Base-by-base conservation (phyloP, 768 basidiomycete genomes). In the Peribolospora kevripleyi region DNA sequence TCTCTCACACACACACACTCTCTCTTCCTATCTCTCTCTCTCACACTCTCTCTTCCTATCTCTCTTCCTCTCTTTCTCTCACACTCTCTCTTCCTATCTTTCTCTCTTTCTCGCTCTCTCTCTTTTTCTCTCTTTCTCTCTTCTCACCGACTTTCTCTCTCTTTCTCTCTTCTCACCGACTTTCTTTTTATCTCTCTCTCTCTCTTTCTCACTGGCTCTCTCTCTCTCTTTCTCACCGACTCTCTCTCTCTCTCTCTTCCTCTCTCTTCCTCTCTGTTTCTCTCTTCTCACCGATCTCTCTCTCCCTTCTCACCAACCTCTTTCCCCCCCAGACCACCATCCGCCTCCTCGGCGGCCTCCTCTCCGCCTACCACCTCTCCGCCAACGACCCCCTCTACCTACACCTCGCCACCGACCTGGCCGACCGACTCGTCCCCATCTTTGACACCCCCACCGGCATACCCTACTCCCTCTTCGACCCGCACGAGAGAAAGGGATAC, bases 341-440 rank as follows among this genome's bases (percentile, higher is more conserved):
- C 53, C 79, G 90, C 36, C 76, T 91, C 1, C 72, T 97, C 3
- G 90, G 91, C 7, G 91, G 91, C 0, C 74, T 97, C 4, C 71
- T 95, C 2, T 79, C 87, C 2, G 82, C 87, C 0, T 79, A 86
- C 63, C 77, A 87, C 62, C 74, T 93, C 7, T 79, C 84, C 0
- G 73, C 71, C 11, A 59, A 55, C 0, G 81, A 88, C 57, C 61
- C 70, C 4, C 61, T 90, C 3, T 86, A 77, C 64, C 74, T 93
- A 7, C 71, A 79, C 55, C 79, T 78, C 58, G 85, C 90, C 1
- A 67, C 72, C 7, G 87, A 93, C 54, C 77, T 97, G 2, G 88
- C 78, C 10, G 79, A 87, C 61, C 75, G 88, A n/a, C 75, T 95
- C 8, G 67, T 93, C 7, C 77, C 82, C 1, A 81, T 70, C 1